Evolutionary conservation across 148 eudicot species (phyloP), one percentile per base, ranked within the genome.

Genomic region (Camellia lanceoleosa): DNA sequence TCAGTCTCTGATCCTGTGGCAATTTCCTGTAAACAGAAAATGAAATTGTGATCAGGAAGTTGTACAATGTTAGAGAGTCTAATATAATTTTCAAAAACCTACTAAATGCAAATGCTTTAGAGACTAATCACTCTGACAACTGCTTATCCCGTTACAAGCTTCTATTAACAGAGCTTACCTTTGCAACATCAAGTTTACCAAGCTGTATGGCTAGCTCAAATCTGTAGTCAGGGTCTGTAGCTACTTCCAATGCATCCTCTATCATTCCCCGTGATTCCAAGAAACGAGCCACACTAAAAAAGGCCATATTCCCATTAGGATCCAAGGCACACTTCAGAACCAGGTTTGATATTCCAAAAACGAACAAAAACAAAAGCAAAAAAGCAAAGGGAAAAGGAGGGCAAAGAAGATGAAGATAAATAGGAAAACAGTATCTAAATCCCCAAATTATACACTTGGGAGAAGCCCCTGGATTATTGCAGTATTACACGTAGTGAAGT

Each of bases 151-250:
- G 1, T 52, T 0, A 64, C 15, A 51, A 64, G 76, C 81, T 74
- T 77, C 18, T n/a, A 4, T 70, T 54, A 38, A 49, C 56, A 82
- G 75, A 67, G 69, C 79, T 79, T 83, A 91, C 99, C 95, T 92
- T 84, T 23, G 99, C 99, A 82, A 91, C 84, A 30, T 91, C 99
- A 52, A 93, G 89, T 83, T 87, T 93, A 72, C 98, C 95, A 47
- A 96, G 96, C 86, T 94, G 99, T 86, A 96, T 92, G 85, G 99
- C 95, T 73, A 96, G 91, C 74, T 94, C 99, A 96, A 96, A 96
- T 89, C 93, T 93, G 82, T 96, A 96, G 83, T 94, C 99, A 80
- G 97, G 97, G 68, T 96, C 99, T 75, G 97, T 94, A 61, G 99
- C 99, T 81, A 96, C 93, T 87, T 94, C 99, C 70, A 93, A 87